These are phyloP conservation scores for Colletotrichum coccodes DNA, from an alignment of 2,329 filamentous ascomycete species.

Conservation along the genomic window DNA sequence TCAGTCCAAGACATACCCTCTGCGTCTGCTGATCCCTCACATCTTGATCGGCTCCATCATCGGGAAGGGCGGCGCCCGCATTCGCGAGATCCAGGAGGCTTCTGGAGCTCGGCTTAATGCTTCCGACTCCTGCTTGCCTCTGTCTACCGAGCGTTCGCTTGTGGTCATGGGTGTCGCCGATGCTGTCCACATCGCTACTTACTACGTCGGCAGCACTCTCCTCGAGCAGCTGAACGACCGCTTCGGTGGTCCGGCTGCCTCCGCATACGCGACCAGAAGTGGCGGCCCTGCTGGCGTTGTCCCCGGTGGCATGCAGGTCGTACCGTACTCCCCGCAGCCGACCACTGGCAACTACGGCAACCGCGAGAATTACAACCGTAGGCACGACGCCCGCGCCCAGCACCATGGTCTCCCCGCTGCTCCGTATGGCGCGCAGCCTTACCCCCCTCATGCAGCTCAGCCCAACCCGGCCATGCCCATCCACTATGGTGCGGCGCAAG, in stretches of 20 bases:
- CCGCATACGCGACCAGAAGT: constrained; percentile 96
- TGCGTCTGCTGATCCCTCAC: constrained; percentile 94
- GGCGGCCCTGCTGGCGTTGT: constrained; percentile 93
- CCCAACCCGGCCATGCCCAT: constrained; percentile 73
- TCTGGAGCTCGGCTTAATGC: constrained; percentile 97
- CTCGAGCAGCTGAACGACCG: constrained; percentile 97
- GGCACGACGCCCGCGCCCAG: constrained; percentile 73
- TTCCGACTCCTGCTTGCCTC: constrained; percentile 91
- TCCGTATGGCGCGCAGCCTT: constrained; percentile 77
- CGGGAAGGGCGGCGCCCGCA: constrained; percentile 93
- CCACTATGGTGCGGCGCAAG: constrained; percentile 77
- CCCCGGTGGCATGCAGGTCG: constrained; percentile 97
- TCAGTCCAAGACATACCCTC: constrained; percentile 96
- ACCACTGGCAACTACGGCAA: constrained; percentile 93
- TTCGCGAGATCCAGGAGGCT: constrained; percentile 97
- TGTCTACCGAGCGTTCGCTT: constrained; percentile 96
- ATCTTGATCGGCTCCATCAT: constrained; percentile 99
- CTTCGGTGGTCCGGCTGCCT: constrained; percentile 94
- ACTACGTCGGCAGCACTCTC: constrained; percentile 98
- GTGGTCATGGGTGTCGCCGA: constrained; percentile 98
- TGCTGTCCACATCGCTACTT: constrained; percentile 97
- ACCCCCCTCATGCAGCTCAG: constrained; percentile 73
- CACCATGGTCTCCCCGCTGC: constrained; percentile 79
- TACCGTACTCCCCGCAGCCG: constrained; percentile 96
- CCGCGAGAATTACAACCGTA: constrained; percentile 82